A percentile compares a stretch with the other conserved stretches of the same genome.
These are phyloP conservation scores for Yarrowia bubula DNA, from an alignment of 805 yeast genomes.

Conservation along the genomic window DNA sequence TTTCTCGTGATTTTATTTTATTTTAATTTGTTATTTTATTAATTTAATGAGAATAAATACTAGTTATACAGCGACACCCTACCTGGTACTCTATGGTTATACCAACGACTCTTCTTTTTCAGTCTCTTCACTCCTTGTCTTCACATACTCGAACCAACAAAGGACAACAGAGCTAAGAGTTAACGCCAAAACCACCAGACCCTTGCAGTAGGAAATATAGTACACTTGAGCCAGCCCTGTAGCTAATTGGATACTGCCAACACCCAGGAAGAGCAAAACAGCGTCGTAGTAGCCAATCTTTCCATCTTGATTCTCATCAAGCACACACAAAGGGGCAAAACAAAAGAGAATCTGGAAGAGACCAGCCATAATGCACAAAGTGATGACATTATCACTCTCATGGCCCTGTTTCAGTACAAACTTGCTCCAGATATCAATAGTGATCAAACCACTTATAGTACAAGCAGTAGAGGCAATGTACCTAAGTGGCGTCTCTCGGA, in stretches of 20 bases:
- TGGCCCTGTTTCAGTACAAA: background rate
- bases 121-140: too few species aligned
- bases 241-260: background rate
- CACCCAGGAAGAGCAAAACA: background rate
- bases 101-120: too few species aligned
- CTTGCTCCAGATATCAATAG: background rate
- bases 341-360: conserved; percentile 1
- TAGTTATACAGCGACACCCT: too few species aligned
- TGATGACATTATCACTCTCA: background rate
- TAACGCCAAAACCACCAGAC: background rate
- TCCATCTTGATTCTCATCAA: background rate
- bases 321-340: background rate
- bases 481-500: background rate
- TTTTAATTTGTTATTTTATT: too few species aligned
- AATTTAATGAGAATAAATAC: too few species aligned
- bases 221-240: background rate
- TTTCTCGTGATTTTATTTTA: too few species aligned
- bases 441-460: background rate
- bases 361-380: background rate
- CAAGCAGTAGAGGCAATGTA: conserved; percentile 1
- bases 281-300: background rate
- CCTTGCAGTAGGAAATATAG: background rate
- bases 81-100: too few species aligned
- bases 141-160: conserved; percentile 1
- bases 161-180: background rate